A percentile compares a stretch with the other conserved stretches of the same genome.
Evolutionary conservation across 768 basidiomycete species (phyloP).

Genomic region (Butyriboletus loyo): DNA sequence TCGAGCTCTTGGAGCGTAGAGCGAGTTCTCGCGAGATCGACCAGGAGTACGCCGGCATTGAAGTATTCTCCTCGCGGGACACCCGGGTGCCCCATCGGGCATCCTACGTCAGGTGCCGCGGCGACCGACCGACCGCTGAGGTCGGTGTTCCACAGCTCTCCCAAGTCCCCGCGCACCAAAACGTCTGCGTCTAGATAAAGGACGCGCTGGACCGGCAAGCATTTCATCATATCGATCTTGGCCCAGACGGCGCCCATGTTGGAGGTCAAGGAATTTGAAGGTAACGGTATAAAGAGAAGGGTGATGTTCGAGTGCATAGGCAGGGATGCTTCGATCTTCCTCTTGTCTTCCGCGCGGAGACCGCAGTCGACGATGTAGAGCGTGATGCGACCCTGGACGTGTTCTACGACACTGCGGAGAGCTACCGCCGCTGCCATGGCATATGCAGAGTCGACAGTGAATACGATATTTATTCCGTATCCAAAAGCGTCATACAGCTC

Average conservation of each 20-base stretch:
- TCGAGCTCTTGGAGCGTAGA: constrained; percentile 24
- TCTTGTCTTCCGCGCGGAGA: constrained; percentile 35
- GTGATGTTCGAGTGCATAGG: constrained; percentile 32
- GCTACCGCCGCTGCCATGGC: constrained; percentile 49
- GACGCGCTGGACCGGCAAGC: constrained; percentile 48
- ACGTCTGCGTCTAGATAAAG: constrained; percentile 55
- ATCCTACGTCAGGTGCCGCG: constrained; percentile 48
- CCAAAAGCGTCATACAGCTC: constrained; percentile 28
- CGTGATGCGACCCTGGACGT: constrained; percentile 39
- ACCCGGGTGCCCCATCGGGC: constrained; percentile 44
- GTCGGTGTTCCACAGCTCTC: constrained; percentile 44
- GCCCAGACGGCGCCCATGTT: constrained; percentile 42
- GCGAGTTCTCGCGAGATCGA: constrained; percentile 45
- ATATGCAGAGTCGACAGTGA: constrained; percentile 42
- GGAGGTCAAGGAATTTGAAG: constrained; percentile 26
- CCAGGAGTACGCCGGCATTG: constrained; percentile 53
- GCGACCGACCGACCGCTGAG: constrained; percentile 41
- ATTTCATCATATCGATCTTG: constrained; percentile 45
- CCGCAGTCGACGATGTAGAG: constrained; percentile 52
- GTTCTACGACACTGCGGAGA: constrained; percentile 39
- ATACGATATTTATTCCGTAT: constrained; percentile 48
- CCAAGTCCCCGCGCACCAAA: constrained; percentile 41
- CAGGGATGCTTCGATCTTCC: constrained; percentile 31
- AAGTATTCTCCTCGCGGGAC: constrained; percentile 41
- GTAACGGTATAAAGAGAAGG: constrained; percentile 42